Conservation (phyloP, 768 basidiomycete genomes). For the Trametes maxima region DNA sequence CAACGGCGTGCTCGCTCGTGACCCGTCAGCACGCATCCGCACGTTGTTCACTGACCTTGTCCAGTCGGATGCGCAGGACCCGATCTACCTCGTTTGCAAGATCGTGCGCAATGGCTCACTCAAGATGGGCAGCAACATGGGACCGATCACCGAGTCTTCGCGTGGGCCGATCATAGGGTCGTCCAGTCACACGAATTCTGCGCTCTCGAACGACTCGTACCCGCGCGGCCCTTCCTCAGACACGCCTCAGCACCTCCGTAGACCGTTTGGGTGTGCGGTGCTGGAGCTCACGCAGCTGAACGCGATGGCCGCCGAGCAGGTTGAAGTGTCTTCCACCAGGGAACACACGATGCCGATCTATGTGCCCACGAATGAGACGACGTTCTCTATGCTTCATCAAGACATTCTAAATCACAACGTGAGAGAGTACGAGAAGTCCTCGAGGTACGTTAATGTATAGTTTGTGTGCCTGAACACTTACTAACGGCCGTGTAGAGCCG, state of each 20-base stretch:
- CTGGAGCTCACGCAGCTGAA: constrained; percentile 79
- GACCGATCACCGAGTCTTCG: constrained; percentile 49
- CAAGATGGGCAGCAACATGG: constrained; percentile 65
- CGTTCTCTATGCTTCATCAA: constrained; percentile 94
- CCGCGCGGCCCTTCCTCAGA: constrained; percentile 36
- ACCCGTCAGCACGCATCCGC: constrained; percentile 73
- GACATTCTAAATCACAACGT: constrained; percentile 82
- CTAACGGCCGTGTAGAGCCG: constrained; percentile 58
- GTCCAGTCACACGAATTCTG: neutral
- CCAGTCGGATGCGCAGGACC: constrained; percentile 79
- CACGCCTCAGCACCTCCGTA: constrained; percentile 57
- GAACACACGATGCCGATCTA: constrained; percentile 91
- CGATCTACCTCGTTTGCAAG: constrained; percentile 87
- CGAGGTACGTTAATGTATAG: constrained; percentile 53
- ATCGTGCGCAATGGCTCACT: constrained; percentile 87
- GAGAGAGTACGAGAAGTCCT: constrained; percentile 81
- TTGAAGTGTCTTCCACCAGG: constrained; percentile 61
- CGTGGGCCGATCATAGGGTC: constrained; percentile 33
- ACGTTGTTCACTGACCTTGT: constrained; percentile 93
- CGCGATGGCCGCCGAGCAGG: constrained; percentile 64
- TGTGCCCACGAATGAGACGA: constrained; percentile 76
- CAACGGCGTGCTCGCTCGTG: constrained; percentile 84
- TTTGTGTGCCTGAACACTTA: constrained; percentile 2
- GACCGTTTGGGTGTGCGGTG: constrained; percentile 96
- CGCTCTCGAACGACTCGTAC: constrained; percentile 7